phyloP scores from a whole-genome alignment of 2,329 filamentous ascomycete species.

The Clonostachys rosea region DNA sequence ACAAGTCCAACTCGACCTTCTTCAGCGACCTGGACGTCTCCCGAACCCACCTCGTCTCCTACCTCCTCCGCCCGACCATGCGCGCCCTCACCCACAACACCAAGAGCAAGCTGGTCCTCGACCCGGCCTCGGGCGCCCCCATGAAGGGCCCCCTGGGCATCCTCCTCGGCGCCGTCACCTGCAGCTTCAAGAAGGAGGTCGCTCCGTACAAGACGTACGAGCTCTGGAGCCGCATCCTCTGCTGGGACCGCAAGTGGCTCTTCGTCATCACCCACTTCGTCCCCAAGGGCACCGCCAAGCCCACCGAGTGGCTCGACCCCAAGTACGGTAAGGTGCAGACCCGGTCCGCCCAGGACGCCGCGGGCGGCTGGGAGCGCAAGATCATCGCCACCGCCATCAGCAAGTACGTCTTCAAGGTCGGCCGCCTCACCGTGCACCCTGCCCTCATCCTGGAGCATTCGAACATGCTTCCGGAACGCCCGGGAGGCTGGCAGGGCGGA shows the following conservation, averaged over 20 bases:
- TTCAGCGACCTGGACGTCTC: constrained; percentile 82
- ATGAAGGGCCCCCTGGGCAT: constrained; percentile 53
- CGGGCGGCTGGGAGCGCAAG: constrained; percentile 51
- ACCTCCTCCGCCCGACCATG: constrained; percentile 58
- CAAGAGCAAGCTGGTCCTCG: constrained; percentile 41
- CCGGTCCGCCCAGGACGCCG: constrained; percentile 26
- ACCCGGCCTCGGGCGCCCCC: constrained; percentile 40
- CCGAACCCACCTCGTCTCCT: constrained; percentile 74
- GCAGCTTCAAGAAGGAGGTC: constrained; percentile 71
- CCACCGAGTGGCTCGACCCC: constrained; percentile 46
- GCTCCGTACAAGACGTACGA: constrained; percentile 65
- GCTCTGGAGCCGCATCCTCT: constrained; percentile 66
- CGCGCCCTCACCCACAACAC: constrained; percentile 43
- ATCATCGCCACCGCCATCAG: constrained; percentile 68
- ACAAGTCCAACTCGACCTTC: constrained; percentile 83
- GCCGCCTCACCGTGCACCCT: constrained; percentile 78
- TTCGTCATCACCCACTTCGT: constrained; percentile 74
- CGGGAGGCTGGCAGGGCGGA: constrained; percentile 56
- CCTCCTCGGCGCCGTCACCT: constrained; percentile 68
- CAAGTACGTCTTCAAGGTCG: constrained; percentile 82
- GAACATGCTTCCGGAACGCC: constrained; percentile 69
- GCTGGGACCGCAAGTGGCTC: constrained; percentile 80
- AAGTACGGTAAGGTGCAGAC: constrained; percentile 34
- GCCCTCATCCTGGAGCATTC: constrained; percentile 68
- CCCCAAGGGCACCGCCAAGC: constrained; percentile 52